Evolutionary conservation across 2,329 filamentous ascomycete species (phyloP).

Genomic region (Thyridium curvatum): DNA sequence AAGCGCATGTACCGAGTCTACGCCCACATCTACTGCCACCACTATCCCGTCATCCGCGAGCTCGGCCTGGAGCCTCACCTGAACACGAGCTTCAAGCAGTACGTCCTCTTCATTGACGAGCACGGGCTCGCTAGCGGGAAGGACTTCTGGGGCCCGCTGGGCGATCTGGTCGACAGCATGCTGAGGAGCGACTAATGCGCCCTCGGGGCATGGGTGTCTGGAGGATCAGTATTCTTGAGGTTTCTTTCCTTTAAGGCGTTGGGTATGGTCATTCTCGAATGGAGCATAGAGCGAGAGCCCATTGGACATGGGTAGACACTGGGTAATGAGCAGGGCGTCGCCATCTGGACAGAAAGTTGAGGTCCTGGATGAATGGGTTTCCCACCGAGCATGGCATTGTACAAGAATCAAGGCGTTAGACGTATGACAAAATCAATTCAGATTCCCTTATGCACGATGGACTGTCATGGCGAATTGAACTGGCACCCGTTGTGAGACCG

Average conservation of each 20-base stretch:
- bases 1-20: conserved; percentile 99
- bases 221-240: too few relatives aligned
- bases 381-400: too few relatives aligned
- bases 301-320: too few relatives aligned
- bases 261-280: background rate
- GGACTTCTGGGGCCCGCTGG: conserved; percentile 94
- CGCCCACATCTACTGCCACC: conserved; percentile 98
- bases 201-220: background rate
- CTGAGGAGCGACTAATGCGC: conserved; percentile 73
- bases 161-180: conserved; percentile 97
- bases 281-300: too few relatives aligned
- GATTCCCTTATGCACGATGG: too few relatives aligned
- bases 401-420: too few relatives aligned
- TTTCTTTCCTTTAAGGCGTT: conserved; percentile 12
- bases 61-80: conserved; percentile 93
- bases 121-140: conserved; percentile 86
- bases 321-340: too few relatives aligned
- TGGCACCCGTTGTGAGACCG: too few relatives aligned
- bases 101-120: conserved; percentile 97
- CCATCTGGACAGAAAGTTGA: too few relatives aligned
- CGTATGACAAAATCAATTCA: too few relatives aligned
- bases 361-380: too few relatives aligned
- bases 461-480: too few relatives aligned
- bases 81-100: conserved; percentile 99
- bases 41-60: conserved; percentile 94